Evolutionary conservation across 2,329 filamentous ascomycete species (phyloP), one percentile per base, ranked within the genome.

Genomic region (Aspergillus sclerotialis): DNA sequence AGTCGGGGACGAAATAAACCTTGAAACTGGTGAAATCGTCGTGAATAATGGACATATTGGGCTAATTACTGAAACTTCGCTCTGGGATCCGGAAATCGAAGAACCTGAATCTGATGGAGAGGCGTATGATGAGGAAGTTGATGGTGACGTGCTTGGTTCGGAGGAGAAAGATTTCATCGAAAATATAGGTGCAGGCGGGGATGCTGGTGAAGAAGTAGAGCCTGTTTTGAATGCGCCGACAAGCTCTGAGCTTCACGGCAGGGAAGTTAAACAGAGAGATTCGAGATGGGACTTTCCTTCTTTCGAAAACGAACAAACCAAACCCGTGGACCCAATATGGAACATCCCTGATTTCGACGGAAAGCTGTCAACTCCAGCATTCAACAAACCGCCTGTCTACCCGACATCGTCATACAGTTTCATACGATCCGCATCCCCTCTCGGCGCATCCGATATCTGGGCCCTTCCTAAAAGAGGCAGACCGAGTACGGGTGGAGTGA

Each of bases 41-140:
- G 80, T 95, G 36, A 75, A 96, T 60, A 92, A 94, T 68, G 90
- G 92, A 0, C 92, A 96, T 63, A 58, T 95, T 33, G 58, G 74
- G 32, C 58, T 75, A 52, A 78, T 86, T 6, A 23, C n/a, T n/a
- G n/a, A n/a, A n/a, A n/a, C n/a, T n/a, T n/a, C n/a, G n/a, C n/a
- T n/a, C n/a, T n/a, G n/a, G n/a, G n/a, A n/a, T n/a, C n/a, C n/a
- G n/a, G n/a, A n/a, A n/a, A 24, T 24, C 23, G 15, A 28, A 4
- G 35, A 43, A 4, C 28, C 32, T 31, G 30, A 29, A 10, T 30
- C 27, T 16, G 42, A 33, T 9, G 32, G 31, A 28, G 37, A 30
- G 16, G 27, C 16, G n/a, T n/a, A n/a, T n/a, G n/a, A n/a, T n/a
- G n/a, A n/a, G n/a, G n/a, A n/a, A n/a, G n/a, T n/a, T n/a, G n/a